Conservation (phyloP, 495 filamentous ascomycete species). For the Penicillium tannophilum region DNA sequence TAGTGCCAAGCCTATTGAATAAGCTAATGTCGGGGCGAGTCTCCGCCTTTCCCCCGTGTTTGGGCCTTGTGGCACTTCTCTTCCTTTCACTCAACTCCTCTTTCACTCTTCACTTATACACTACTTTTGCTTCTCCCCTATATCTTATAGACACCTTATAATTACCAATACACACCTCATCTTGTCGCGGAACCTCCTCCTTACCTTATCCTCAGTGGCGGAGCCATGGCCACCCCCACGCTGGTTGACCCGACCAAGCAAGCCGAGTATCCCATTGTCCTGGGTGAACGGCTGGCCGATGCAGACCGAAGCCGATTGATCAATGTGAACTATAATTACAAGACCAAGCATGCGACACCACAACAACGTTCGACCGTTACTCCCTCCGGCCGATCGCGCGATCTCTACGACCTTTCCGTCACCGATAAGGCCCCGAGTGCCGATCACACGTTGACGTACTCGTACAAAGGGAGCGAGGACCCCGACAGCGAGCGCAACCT, state of each 20-base stretch:
- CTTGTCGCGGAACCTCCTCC: neutral
- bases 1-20: slow-evolving; percentile 11
- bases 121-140: neutral
- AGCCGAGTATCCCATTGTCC: slow-evolving; percentile 49
- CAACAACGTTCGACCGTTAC: slow-evolving; percentile 45
- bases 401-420: slow-evolving; percentile 52
- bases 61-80: slow-evolving; percentile 12
- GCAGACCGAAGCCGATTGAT: slow-evolving; percentile 31
- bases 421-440: slow-evolving; percentile 50
- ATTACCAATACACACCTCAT: neutral
- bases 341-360: slow-evolving; percentile 48
- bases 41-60: slow-evolving; percentile 24
- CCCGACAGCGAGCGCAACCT: slow-evolving; percentile 43
- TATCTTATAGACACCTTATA: neutral
- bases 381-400: slow-evolving; percentile 36
- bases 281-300: slow-evolving; percentile 43
- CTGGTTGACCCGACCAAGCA: slow-evolving; percentile 53
- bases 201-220: slow-evolving; percentile 9
- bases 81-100: slow-evolving; percentile 5
- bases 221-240: slow-evolving; percentile 41
- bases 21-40: slow-evolving; percentile 10
- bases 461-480: slow-evolving; percentile 54
- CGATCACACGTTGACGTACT: slow-evolving; percentile 46
- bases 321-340: slow-evolving; percentile 57
- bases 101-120: slow-evolving; percentile 7